Evolutionary conservation across 768 basidiomycete genomes (phyloP).

Genomic region (Lentinus tigrinus): DNA sequence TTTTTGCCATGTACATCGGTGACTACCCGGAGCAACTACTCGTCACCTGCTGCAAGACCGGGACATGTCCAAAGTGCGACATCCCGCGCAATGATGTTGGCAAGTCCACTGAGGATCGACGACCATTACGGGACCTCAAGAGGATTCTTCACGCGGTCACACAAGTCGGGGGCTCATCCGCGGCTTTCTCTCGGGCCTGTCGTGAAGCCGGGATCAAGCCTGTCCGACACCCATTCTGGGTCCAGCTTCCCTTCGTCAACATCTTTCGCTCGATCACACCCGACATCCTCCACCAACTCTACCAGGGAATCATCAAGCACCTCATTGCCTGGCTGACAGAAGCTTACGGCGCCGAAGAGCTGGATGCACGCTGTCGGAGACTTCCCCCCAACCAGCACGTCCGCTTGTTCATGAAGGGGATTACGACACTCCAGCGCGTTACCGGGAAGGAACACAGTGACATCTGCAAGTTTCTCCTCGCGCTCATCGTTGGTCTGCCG

Average conservation of each 20-base stretch:
- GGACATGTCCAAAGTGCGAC: conserved; percentile 20
- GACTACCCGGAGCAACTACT: conserved; percentile 27
- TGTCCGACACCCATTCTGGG: conserved; percentile 23
- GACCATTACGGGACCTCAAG: conserved; percentile 17
- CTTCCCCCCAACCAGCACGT: conserved; percentile 37
- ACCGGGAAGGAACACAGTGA: conserved; percentile 25
- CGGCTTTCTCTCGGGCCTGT: conserved; percentile 11
- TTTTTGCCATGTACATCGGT: conserved; percentile 17
- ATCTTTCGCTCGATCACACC: conserved; percentile 26
- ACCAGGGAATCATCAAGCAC: conserved; percentile 29
- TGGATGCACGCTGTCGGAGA: conserved; percentile 6
- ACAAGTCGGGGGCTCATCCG: neutral
- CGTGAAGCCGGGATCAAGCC: conserved; percentile 18
- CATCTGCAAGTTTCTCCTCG: conserved; percentile 20
- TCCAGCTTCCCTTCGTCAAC: conserved; percentile 21
- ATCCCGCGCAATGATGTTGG: conserved; percentile 12
- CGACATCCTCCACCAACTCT: conserved; percentile 29
- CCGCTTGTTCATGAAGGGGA: conserved; percentile 35
- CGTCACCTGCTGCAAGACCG: conserved; percentile 16
- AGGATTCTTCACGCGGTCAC: conserved; percentile 4
- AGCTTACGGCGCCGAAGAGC: neutral
- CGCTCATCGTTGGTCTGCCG: conserved; percentile 15
- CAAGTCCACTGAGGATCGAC: conserved; percentile 24
- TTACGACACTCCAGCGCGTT: conserved; percentile 19
- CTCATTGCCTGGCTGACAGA: conserved; percentile 6